phyloP scores from a whole-genome alignment of 2,329 filamentous ascomycete genomes.

The Cyphellophora europaea region DNA sequence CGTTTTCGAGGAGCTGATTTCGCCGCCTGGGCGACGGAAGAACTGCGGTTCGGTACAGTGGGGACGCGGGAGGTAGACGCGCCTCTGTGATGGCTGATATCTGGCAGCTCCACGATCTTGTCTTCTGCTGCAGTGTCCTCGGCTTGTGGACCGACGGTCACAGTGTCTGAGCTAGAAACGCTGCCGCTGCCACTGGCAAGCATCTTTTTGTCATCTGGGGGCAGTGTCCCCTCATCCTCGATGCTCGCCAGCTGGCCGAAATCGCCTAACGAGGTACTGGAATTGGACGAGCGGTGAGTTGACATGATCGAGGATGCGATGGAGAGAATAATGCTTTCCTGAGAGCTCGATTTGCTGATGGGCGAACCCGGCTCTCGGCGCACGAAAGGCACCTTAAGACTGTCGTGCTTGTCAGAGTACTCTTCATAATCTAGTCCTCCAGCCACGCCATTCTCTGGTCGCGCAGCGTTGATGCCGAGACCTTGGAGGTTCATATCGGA shows the following conservation, averaged over 20 bases:
- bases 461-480: background rate
- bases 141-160: background rate
- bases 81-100: slow-evolving; percentile 7
- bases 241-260: slow-evolving; percentile 16
- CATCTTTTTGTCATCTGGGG: background rate
- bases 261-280: slow-evolving; percentile 36
- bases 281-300: slow-evolving; percentile 38
- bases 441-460: too few species aligned
- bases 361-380: slow-evolving; percentile 32
- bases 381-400: background rate
- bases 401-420: background rate
- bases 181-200: background rate
- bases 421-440: too few species aligned
- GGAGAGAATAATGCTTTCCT: slow-evolving; percentile 46
- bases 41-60: slow-evolving; percentile 13
- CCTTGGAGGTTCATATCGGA: background rate
- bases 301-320: slow-evolving; percentile 36
- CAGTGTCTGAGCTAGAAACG: background rate
- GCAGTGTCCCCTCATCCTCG: slow-evolving; percentile 20
- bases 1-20: slow-evolving; percentile 9
- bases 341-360: slow-evolving; percentile 48
- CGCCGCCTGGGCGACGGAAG: slow-evolving; percentile 9
- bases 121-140: slow-evolving; percentile 1
- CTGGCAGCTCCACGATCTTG: background rate
- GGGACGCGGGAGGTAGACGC: slow-evolving; percentile 11